These are phyloP conservation scores for Mortierella sp. DNA, from an alignment of 371 early-diverging fungal genomes.

Conservation along the genomic window DNA sequence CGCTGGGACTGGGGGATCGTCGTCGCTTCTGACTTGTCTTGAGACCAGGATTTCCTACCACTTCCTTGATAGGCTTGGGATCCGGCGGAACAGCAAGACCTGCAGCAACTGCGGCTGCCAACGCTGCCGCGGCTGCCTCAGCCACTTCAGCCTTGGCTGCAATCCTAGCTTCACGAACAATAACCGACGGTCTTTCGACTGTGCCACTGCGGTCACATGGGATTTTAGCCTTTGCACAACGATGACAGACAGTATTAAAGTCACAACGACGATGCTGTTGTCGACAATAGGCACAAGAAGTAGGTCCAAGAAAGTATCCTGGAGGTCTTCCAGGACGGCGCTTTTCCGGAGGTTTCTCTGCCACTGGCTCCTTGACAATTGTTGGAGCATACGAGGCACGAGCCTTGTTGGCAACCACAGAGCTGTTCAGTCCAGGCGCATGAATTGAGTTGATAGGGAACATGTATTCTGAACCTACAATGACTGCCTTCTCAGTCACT, in stretches of 20 bases:
- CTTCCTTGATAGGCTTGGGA: conserved; percentile 4
- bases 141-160: conserved; percentile 38
- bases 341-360: conserved; percentile 10
- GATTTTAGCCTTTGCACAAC: conserved; percentile 47
- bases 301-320: conserved; percentile 48
- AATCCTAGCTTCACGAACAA: conserved; percentile 44
- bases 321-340: conserved; percentile 46
- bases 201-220: conserved; percentile 49
- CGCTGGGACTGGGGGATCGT: conserved; percentile 33
- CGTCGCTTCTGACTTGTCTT: conserved; percentile 13
- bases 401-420: conserved; percentile 28
- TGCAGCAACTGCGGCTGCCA: conserved; percentile 40
- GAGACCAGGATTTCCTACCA: background rate
- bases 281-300: conserved; percentile 46
- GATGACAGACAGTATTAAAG: conserved; percentile 38
- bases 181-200: conserved; percentile 45
- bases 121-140: conserved; percentile 10
- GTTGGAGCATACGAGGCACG: conserved; percentile 33
- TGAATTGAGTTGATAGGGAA: background rate
- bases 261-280: conserved; percentile 49
- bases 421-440: conserved; percentile 18
- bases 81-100: conserved; percentile 23
- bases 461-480: background rate
- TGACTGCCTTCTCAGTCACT: background rate
- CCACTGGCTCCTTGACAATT: background rate